Conservation (phyloP, 2,329 filamentous ascomycete genomes). For the Talaromyces sp. region DNA sequence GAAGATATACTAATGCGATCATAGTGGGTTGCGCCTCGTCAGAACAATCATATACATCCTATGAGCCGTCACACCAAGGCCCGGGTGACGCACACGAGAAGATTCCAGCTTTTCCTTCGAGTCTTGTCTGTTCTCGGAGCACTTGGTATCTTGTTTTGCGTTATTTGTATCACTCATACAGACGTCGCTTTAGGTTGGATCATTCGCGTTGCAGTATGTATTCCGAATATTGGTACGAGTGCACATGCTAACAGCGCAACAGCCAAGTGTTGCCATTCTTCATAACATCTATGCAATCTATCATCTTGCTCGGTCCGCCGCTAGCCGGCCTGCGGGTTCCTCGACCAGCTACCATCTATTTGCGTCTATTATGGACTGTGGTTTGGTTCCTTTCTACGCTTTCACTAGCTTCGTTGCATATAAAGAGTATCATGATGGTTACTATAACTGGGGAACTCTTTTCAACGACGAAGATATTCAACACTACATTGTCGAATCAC, state of each 20-base stretch:
- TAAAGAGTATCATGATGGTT: constrained; percentile 46
- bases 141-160: constrained; percentile 67
- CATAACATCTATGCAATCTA: constrained; percentile 76
- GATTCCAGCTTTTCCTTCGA: constrained; percentile 66
- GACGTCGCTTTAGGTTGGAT: constrained; percentile 68
- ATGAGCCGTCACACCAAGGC: constrained; percentile 69
- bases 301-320: constrained; percentile 69
- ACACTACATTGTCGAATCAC: constrained; percentile 60
- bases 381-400: constrained; percentile 61
- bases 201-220: constrained; percentile 69
- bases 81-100: constrained; percentile 66
- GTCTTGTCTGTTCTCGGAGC: constrained; percentile 65
- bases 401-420: constrained; percentile 57
- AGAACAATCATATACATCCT: constrained; percentile 60
- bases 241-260: neutral
- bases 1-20: constrained; percentile 1
- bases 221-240: neutral
- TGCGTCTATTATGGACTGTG: constrained; percentile 68
- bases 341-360: constrained; percentile 89
- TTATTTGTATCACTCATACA: constrained; percentile 71
- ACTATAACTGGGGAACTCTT: constrained; percentile 64
- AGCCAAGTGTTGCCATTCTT: constrained; percentile 73
- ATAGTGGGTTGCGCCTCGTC: constrained; percentile 55
- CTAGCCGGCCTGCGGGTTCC: constrained; percentile 70
- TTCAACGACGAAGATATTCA: constrained; percentile 56